Base-by-base conservation (phyloP, 1,284 basidiomycete genomes). In the Fomitopsis pinicola region DNA sequence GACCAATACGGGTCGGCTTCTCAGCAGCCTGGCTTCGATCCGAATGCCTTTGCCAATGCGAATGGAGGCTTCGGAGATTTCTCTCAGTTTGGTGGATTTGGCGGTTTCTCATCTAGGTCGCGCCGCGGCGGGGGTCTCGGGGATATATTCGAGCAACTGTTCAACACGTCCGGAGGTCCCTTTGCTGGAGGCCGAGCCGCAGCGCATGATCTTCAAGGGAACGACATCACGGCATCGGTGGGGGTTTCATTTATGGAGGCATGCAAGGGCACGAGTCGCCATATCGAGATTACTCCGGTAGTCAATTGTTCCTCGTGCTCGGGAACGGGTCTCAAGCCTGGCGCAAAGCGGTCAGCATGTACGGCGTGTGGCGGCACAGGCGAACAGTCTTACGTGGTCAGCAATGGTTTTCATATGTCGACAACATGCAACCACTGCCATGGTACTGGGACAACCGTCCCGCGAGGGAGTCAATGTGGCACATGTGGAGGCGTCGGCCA, bases 351-450 rank as follows among this genome's bases (percentile, higher is more conserved):
- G 69, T 82, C 85, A 59, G 87, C 87, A 26, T 99, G 97, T 76
- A 73, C 79, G 52, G 77, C 88, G 46, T 99, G 97, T 76, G 83
- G 87, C 58, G 97, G 97, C 53, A 86, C 91, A 12, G 97, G 97
- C 30, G 89, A 91, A 50, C 85, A 89, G 72, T 94, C 95, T 14
- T 98, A 94, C 76, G 90, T 96, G 59, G 88, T 99, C 69, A 90
- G 95, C 74, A 89, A 84, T 73, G 97, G 97, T 17, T 99, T 99
- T 86, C 93, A 96, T 73, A 97, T 99, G 95, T 90, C 95, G 12
- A 93, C 89, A 67, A 96, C 95, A 28, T 99, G 97, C 76, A 81
- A 82, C 58, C 76, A 84, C 28, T 99, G 97, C 76, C 80, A 84
- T 28, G 97, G 97, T n/a, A 80, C 84, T 15, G 97, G 97, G 17